Base-by-base conservation (phyloP, 768 basidiomycete genomes). In the Pisolithus marmoratus region DNA sequence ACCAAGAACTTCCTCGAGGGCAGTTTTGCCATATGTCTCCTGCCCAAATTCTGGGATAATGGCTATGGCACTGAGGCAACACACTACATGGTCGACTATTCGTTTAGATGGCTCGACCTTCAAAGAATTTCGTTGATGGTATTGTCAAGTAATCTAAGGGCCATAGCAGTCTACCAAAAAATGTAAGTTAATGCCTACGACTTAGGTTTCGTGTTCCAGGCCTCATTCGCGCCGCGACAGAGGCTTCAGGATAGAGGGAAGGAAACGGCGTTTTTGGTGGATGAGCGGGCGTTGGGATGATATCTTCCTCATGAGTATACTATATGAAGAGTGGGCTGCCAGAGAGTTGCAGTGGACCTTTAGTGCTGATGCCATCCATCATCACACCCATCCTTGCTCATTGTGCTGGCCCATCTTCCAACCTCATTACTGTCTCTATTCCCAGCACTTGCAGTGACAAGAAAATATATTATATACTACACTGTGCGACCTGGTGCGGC, bases 1-100 rank as follows among this genome's bases (percentile, higher is more conserved):
- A 60, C 63, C 6, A 57, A 56, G 55, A 58, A 70, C 34, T 34
- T 15, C 14, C 60, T 66, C 54, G 63, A 70, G 49, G 69, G 69
- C 46, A 54, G 56, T 26, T 63, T 70, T 29, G 63, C 66, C 2
- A 64, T 73, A 45, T 66, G 64, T 38, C 56, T 73, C 15, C 46
- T 42, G 9, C 59, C 60, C 2, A 36, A 60, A 49, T 70, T 68
- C 48, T 74, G 76, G 71, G 59, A 63, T 12, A 62, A 65, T 17
- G 76, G 76, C 1, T 76, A 70, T 49, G 75, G 75, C 3, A 69
- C 62, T 29, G 74, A 77, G 47, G 67, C 67, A 43, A 69, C 70
- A 46, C 58, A 57, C 29, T 77, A 73, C 54, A 58, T 77, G 31
- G 57, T 74, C 12, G 72, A 75, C 27, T 63, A 75, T 50, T 64